Conservation (phyloP, 352 stramenopile genomes). For the Phytophthora melonis region DNA sequence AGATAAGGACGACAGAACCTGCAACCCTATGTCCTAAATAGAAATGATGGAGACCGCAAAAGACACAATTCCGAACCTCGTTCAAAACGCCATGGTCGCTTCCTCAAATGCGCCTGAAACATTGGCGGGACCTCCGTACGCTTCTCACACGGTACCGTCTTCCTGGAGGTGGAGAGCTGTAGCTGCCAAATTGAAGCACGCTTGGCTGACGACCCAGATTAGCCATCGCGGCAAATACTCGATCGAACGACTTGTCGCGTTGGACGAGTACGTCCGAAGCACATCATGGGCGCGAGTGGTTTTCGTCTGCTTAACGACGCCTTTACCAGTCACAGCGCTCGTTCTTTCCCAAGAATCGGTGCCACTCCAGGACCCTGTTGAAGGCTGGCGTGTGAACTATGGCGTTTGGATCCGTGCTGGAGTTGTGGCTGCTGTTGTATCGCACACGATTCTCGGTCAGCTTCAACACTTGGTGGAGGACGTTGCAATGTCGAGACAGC, state of each 20-base stretch:
- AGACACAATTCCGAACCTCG: too few species aligned
- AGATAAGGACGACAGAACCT: too few species aligned
- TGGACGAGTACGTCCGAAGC: slow-evolving; percentile 27
- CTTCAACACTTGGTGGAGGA: slow-evolving; percentile 15
- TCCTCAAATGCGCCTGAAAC: neutral
- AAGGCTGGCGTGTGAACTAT: slow-evolving; percentile 29
- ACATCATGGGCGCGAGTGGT: slow-evolving; percentile 13
- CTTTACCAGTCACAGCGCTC: slow-evolving; percentile 24
- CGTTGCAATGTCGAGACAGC: slow-evolving; percentile 3
- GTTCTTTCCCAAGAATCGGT: slow-evolving; percentile 26
- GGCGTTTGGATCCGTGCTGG: slow-evolving; percentile 28
- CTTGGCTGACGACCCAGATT: slow-evolving; percentile 17
- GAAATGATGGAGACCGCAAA: too few species aligned
- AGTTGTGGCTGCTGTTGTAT: neutral
- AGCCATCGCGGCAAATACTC: slow-evolving; percentile 32
- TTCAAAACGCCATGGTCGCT: neutral
- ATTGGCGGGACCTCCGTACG: neutral
- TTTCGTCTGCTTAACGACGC: slow-evolving; percentile 21
- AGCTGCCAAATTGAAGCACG: neutral
- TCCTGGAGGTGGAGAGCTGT: neutral
- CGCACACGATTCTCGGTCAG: slow-evolving; percentile 1
- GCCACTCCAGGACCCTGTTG: slow-evolving; percentile 25
- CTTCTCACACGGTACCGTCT: neutral
- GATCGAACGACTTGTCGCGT: slow-evolving; percentile 23
- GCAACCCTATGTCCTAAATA: too few species aligned